Evolutionary conservation across 805 yeast genomes (phyloP).

Genomic region (Metschnikowia kunwiensis): DNA sequence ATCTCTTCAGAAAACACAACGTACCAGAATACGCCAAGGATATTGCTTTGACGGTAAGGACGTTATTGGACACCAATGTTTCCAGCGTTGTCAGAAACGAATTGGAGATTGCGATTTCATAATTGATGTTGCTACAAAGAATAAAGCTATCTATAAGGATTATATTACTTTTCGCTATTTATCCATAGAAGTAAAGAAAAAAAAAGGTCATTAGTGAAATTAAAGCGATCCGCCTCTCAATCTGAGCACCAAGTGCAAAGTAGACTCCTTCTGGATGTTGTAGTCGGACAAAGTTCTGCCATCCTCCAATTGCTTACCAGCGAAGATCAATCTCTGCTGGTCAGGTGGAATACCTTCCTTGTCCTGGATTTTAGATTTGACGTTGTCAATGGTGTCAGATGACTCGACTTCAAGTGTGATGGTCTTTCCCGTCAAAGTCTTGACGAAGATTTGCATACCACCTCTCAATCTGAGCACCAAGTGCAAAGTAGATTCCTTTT

Average conservation of each 20-base stretch:
- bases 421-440: conserved; percentile 61
- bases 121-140: background rate
- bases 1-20: conserved; percentile 17
- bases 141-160: conserved; percentile 1
- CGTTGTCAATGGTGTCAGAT: conserved; percentile 95
- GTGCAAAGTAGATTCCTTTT: conserved; percentile 95
- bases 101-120: conserved; percentile 10
- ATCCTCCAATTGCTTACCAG: conserved; percentile 48
- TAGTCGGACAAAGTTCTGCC: conserved; percentile 35
- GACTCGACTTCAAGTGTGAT: conserved; percentile 95
- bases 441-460: conserved; percentile 55
- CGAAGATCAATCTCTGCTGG: conserved; percentile 45
- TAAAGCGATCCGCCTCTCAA: conserved; percentile 53
- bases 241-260: conserved; percentile 24
- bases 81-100: conserved; percentile 22
- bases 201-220: conserved; percentile 20
- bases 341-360: conserved; percentile 47
- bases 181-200: background rate
- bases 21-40: conserved; percentile 12
- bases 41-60: conserved; percentile 16
- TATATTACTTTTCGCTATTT: background rate
- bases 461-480: conserved; percentile 98
- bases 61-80: conserved; percentile 18
- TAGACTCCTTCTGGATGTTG: conserved; percentile 47
- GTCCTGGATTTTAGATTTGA: conserved; percentile 47